Evolutionary conservation across 306 rosid genomes (phyloP).

Genomic region (Ormosia emarginata): DNA sequence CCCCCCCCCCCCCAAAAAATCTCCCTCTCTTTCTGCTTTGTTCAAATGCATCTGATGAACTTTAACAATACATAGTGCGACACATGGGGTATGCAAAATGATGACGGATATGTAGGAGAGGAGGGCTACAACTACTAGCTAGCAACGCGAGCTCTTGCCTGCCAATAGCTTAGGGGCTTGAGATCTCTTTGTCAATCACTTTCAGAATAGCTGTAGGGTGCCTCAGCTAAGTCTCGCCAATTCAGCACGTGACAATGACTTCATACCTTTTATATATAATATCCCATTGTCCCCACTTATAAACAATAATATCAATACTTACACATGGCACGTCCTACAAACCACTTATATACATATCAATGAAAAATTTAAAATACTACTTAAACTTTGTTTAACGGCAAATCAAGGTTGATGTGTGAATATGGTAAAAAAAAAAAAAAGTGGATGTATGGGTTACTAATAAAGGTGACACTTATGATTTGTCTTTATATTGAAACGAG

Average conservation of each 20-base stretch:
- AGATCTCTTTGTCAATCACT: constrained; percentile 22
- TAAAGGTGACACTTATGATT: too few species aligned
- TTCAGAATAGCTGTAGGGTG: constrained; percentile 12
- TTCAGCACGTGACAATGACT: not conserved
- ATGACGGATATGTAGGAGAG: not conserved
- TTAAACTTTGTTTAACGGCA: too few species aligned
- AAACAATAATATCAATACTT: not conserved
- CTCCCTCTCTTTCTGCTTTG: not conserved
- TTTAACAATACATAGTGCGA: not conserved
- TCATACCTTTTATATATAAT: not conserved
- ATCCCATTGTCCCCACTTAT: not conserved
- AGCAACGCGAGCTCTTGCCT: constrained; percentile 22
- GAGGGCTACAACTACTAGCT: not conserved
- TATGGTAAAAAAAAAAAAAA: too few species aligned
- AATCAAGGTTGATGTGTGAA: too few species aligned
- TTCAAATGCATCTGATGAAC: not conserved
- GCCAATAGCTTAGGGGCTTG: constrained; percentile 18
- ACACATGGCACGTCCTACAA: not conserved
- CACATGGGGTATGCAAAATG: constrained; percentile 10
- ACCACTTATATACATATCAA: not conserved
- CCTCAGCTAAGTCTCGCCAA: not conserved
- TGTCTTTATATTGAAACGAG: too few species aligned
- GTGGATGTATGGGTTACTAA: too few species aligned
- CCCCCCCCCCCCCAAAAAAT: too few species aligned
- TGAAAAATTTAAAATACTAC: not conserved